Conservation (phyloP, 163 green algal genomes). For the Chlorella variabilis region DNA sequence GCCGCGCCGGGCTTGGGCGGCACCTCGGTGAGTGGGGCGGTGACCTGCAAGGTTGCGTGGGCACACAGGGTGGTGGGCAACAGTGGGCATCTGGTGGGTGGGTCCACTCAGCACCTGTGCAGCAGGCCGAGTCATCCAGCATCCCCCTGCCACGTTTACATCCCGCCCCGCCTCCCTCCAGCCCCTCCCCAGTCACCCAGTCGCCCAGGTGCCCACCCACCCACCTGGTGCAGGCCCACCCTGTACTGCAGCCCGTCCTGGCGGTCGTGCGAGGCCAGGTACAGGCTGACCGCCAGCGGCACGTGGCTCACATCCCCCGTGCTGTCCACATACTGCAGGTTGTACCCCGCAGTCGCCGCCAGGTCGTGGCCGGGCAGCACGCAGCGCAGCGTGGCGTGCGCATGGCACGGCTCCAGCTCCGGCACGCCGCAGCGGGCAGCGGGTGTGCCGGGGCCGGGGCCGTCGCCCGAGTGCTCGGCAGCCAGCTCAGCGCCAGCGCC, state of each 20-base stretch:
- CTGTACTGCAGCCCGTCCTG: slow-evolving; percentile 71
- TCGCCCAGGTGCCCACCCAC: too few relatives aligned
- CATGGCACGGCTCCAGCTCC: slow-evolving; percentile 14
- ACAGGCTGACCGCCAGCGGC: slow-evolving; percentile 53
- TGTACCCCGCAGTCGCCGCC: slow-evolving; percentile 20
- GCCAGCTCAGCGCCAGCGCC: neutral
- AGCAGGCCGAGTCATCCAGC: too few relatives aligned
- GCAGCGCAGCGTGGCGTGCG: slow-evolving; percentile 23
- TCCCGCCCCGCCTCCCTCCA: too few relatives aligned
- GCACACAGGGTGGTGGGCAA: neutral
- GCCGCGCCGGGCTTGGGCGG: neutral
- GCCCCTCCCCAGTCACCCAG: too few relatives aligned
- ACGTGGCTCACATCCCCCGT: slow-evolving; percentile 49
- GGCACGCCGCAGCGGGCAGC: neutral
- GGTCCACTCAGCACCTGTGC: too few relatives aligned
- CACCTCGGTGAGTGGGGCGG: slow-evolving; percentile 32
- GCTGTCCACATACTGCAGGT: slow-evolving; percentile 55
- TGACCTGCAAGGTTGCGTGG: slow-evolving; percentile 8
- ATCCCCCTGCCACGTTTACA: too few relatives aligned
- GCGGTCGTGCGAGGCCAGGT: slow-evolving; percentile 55
- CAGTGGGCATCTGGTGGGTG: too few relatives aligned
- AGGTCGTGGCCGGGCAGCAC: slow-evolving; percentile 47
- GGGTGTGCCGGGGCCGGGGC: neutral
- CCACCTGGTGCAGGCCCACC: slow-evolving; percentile 62
- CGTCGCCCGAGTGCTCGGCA: neutral